A percentile compares a stretch with the other conserved stretches of the same genome.
phyloP scores from a whole-genome alignment of 2,329 filamentous ascomycete genomes.

The Aspergillus fijiensis region DNA sequence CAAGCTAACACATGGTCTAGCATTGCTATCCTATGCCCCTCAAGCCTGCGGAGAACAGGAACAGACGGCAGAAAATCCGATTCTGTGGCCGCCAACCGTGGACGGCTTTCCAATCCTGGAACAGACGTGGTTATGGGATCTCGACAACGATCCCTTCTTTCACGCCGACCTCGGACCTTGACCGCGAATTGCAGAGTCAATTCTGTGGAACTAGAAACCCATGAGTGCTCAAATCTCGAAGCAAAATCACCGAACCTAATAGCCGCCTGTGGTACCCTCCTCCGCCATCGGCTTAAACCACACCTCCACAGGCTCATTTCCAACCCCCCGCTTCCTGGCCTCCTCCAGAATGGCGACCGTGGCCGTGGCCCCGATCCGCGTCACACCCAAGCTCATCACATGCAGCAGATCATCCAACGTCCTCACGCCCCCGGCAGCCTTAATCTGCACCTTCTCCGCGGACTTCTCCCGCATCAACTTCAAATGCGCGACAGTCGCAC shows the following conservation, averaged over 20 bases:
- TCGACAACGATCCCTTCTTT: conserved; percentile 9
- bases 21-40: conserved; percentile 1
- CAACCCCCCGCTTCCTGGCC: conserved; percentile 52
- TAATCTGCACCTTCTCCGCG: conserved; percentile 51
- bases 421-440: conserved; percentile 59
- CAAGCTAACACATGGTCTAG: neutral
- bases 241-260: conserved; percentile 5
- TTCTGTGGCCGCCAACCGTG: conserved; percentile 1
- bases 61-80: neutral
- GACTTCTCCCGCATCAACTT: conserved; percentile 54
- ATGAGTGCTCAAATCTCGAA: neutral
- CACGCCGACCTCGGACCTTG: neutral
- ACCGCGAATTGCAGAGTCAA: too few species aligned
- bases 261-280: conserved; percentile 11
- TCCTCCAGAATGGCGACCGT: conserved; percentile 58
- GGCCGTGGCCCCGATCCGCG: conserved; percentile 57
- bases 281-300: conserved; percentile 25
- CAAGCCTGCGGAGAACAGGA: neutral
- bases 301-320: conserved; percentile 28
- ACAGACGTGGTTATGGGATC: conserved; percentile 26
- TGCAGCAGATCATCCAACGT: conserved; percentile 58
- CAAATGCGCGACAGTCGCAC: conserved; percentile 54
- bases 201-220: neutral
- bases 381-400: conserved; percentile 56
- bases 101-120: conserved; percentile 18